phyloP scores from a whole-genome alignment of 257 asterid species.

The Eucommia ulmoides region DNA sequence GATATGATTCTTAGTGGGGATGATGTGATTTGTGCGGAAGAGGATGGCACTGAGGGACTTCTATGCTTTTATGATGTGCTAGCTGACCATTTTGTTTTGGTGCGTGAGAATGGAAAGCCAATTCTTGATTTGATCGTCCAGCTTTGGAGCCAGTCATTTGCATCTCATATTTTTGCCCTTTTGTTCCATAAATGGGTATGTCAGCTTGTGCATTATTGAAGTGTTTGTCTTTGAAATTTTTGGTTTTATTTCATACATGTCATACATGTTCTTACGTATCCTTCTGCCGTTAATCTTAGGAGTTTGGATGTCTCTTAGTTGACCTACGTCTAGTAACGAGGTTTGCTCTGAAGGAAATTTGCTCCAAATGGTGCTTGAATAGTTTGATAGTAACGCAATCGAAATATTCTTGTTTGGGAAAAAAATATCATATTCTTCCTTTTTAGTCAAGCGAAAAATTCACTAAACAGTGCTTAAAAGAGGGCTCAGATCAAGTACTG shows the following conservation, averaged over 20 bases:
- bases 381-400: too few species aligned
- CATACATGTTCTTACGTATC: too few species aligned
- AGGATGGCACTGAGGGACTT: constrained; percentile 40
- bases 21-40: constrained; percentile 38
- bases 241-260: background rate
- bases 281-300: too few species aligned
- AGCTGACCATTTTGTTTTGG: constrained; percentile 65
- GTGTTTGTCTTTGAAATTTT: constrained; percentile 1
- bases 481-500: too few species aligned
- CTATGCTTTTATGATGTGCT: constrained; percentile 68
- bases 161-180: constrained; percentile 63
- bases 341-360: too few species aligned
- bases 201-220: constrained; percentile 5
- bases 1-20: constrained; percentile 59
- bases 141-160: constrained; percentile 98
- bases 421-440: too few species aligned
- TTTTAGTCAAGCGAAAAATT: too few species aligned
- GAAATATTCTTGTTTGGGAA: too few species aligned
- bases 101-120: constrained; percentile 54
- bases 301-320: too few species aligned
- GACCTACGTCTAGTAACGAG: too few species aligned
- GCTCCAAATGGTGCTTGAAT: too few species aligned
- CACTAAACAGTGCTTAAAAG: too few species aligned
- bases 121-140: constrained; percentile 48
- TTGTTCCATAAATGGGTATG: constrained; percentile 95